These are phyloP conservation scores for Artemisia argyi DNA, from an alignment of 129 eudicot species.

Conservation along the genomic window DNA sequence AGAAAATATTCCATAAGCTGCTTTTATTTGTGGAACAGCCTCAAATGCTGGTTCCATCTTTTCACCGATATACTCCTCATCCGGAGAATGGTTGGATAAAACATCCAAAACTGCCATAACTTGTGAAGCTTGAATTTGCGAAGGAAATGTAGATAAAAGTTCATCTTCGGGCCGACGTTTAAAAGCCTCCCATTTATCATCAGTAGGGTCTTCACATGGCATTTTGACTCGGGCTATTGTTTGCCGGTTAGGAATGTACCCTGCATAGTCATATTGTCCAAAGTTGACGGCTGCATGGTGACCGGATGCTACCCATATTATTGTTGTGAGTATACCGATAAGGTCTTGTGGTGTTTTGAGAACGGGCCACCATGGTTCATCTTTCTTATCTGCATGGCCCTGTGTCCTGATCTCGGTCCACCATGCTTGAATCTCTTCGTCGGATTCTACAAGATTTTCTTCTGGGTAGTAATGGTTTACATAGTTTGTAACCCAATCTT, in stretches of 20 bases:
- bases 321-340: slow-evolving; percentile 54
- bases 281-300: slow-evolving; percentile 96
- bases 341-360: slow-evolving; percentile 61
- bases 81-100: slow-evolving; percentile 75
- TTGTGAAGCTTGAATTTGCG: slow-evolving; percentile 66
- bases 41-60: slow-evolving; percentile 47
- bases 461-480: slow-evolving; percentile 63
- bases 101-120: slow-evolving; percentile 82
- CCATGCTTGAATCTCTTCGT: slow-evolving; percentile 81
- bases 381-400: slow-evolving; percentile 87
- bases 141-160: slow-evolving; percentile 62
- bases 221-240: slow-evolving; percentile 69
- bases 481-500: slow-evolving; percentile 74
- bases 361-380: slow-evolving; percentile 92
- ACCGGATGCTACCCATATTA: slow-evolving; percentile 82
- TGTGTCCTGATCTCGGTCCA: slow-evolving; percentile 72
- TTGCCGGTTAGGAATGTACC: slow-evolving; percentile 78
- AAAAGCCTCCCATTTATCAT: slow-evolving; percentile 48
- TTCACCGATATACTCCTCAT: slow-evolving; percentile 81
- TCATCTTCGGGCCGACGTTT: slow-evolving; percentile 52
- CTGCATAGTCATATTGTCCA: slow-evolving; percentile 79
- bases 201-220: slow-evolving; percentile 80
- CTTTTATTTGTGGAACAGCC: slow-evolving; percentile 49
- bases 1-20: slow-evolving; percentile 52
- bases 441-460: slow-evolving; percentile 36